phyloP scores from a whole-genome alignment of 441 rosid genomes.

The Pelargonium citronellum region DNA sequence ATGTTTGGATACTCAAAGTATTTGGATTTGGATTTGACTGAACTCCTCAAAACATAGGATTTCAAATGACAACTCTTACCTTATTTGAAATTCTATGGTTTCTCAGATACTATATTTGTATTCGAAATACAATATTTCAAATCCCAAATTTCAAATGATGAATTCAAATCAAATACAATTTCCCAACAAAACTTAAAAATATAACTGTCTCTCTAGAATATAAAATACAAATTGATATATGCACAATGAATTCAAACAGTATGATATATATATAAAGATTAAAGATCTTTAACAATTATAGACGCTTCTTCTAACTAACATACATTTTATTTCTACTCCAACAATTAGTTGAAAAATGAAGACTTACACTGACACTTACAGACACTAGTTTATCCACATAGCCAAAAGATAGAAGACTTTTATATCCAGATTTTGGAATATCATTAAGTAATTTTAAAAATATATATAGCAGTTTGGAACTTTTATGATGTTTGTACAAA shows the following conservation, averaged over 20 bases:
- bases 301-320: not conserved
- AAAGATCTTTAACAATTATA: not conserved
- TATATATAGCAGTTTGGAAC: not conserved
- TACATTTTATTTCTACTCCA: not conserved
- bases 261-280: not conserved
- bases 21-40: not conserved
- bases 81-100: no score
- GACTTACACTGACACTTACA: not conserved
- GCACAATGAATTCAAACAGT: not conserved
- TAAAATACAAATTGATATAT: not conserved
- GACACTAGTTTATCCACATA: not conserved
- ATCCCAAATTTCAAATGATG: no score
- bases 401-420: slow-evolving; percentile 3
- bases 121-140: no score
- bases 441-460: not conserved
- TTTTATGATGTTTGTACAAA: not conserved
- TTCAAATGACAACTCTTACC: no score
- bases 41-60: not conserved
- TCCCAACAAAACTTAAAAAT: no score
- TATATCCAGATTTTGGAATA: not conserved
- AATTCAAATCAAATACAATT: no score
- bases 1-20: no score
- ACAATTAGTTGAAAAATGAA: not conserved
- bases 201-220: no score
- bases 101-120: no score